Conservation (phyloP, 306 rosid genomes). For the Quercus berberidifolia region DNA sequence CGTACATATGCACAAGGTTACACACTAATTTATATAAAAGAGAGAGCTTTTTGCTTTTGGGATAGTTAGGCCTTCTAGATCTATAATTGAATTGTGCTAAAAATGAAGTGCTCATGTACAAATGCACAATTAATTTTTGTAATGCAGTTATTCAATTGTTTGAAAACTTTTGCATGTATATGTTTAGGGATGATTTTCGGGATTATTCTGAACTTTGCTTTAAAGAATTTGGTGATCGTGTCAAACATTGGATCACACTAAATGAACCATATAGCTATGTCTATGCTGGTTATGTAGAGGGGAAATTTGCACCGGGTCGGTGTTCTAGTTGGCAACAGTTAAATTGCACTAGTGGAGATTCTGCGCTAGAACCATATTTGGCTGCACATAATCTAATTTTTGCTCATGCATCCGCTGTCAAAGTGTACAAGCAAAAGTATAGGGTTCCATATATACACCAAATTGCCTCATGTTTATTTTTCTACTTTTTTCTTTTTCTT, state of each 20-base stretch:
- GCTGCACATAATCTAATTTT: constrained; percentile 39
- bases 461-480: too few relatives aligned
- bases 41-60: too few relatives aligned
- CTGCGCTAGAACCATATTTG: constrained; percentile 39
- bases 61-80: too few relatives aligned
- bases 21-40: too few relatives aligned
- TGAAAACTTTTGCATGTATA: too few relatives aligned
- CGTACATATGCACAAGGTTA: too few relatives aligned
- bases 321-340: constrained; percentile 34
- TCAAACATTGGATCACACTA: constrained; percentile 36
- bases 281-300: constrained; percentile 25
- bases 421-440: constrained; percentile 37
- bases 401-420: constrained; percentile 46
- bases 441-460: constrained; percentile 23
- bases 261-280: constrained; percentile 35
- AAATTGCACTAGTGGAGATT: constrained; percentile 42
- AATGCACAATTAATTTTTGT: too few relatives aligned
- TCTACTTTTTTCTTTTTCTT: not conserved
- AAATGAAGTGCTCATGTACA: too few relatives aligned
- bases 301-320: constrained; percentile 31
- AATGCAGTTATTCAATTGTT: too few relatives aligned
- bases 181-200: too few relatives aligned
- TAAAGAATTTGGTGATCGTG: constrained; percentile 7
- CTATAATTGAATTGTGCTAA: too few relatives aligned
- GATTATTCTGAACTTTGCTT: too few relatives aligned